phyloP scores from a whole-genome alignment of 345 rosid genomes.

The Zanthoxylum bungeanum region DNA sequence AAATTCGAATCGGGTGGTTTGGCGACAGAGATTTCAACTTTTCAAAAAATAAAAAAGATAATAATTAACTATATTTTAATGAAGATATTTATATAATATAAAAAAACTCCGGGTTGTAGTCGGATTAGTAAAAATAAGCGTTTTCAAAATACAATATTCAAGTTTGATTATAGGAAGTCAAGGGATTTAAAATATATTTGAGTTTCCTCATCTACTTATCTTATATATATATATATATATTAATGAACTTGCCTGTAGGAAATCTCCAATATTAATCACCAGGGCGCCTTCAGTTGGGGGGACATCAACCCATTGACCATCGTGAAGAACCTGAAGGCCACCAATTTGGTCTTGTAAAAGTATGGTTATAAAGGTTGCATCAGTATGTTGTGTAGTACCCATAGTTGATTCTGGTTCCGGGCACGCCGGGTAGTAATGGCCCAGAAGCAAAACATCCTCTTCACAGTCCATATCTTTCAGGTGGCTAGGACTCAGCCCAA shows the following conservation, averaged over 20 bases:
- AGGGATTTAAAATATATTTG: no score
- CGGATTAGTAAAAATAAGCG: no score
- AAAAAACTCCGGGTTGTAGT: no score
- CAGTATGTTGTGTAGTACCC: slow-evolving; percentile 24
- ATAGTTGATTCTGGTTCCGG: slow-evolving; percentile 31
- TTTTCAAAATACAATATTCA: no score
- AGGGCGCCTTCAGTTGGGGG: slow-evolving; percentile 16
- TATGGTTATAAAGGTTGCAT: slow-evolving; percentile 13
- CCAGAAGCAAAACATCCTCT: slow-evolving; percentile 3
- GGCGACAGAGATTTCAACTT: no score
- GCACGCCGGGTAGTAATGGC: slow-evolving; percentile 34
- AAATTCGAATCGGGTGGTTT: no score
- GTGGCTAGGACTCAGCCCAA: slow-evolving; percentile 17
- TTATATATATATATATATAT: no score
- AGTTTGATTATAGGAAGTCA: no score
- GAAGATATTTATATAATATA: no score
- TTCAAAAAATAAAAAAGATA: no score
- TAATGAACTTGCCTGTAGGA: slow-evolving; percentile 17
- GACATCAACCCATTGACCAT: slow-evolving; percentile 21
- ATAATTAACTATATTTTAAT: no score
- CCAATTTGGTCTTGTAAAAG: slow-evolving; percentile 14
- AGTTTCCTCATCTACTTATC: not conserved
- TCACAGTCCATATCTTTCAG: slow-evolving; percentile 22
- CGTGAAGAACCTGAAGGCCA: slow-evolving; percentile 27
- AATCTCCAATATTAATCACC: slow-evolving; percentile 22